Evolutionary conservation across 73 alveolate genomes (phyloP), one percentile per base, ranked within the genome.

Genomic region (Paramecium tetraurelia): DNA sequence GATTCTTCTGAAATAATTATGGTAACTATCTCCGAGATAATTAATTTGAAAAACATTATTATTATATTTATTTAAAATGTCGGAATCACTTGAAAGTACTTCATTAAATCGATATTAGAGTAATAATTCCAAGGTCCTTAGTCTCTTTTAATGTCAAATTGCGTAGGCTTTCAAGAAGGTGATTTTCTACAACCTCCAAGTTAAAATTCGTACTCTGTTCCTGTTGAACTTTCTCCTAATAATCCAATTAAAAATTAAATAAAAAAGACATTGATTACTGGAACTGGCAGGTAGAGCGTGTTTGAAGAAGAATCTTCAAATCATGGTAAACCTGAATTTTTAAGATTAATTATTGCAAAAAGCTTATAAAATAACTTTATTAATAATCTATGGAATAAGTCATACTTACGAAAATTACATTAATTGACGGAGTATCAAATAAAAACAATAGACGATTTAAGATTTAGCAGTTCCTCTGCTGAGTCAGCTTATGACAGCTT

Each of bases 391-490:
- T 75, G 87, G 87, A 75, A 75, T 38, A 75, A 41, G 33, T 38
- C 87, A 29, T 75, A 75, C 33, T 75, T 75, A 75, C 16, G 59
- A 8, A 75, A 75, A 75, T 20, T 75, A 20, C 87, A 75, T 75
- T 59, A 75, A 75, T 75, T 75, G 16, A 38, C 87, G 5, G 38
- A 35, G 29, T 75, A 38, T 41, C 18, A 75, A 75, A 75, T 29
- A 16, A 22, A 75, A 7, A 41, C 59, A 5, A 33, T 75, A 14
- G 87, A 75, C 38, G 87, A 75, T 75, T 41, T 75, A 75, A 22
- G 40, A 35, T 35, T 75, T 75, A 75, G 46, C 38, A 41, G 76
- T 44, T 22, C 53, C 1, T 50, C 16, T 53, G 69, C 69, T 18
- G 69, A 53, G 14, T n/a, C 69, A n/a, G 69, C 69, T 53, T 18